phyloP scores from a whole-genome alignment of 768 basidiomycete species.

The Tephrocybe sp. region DNA sequence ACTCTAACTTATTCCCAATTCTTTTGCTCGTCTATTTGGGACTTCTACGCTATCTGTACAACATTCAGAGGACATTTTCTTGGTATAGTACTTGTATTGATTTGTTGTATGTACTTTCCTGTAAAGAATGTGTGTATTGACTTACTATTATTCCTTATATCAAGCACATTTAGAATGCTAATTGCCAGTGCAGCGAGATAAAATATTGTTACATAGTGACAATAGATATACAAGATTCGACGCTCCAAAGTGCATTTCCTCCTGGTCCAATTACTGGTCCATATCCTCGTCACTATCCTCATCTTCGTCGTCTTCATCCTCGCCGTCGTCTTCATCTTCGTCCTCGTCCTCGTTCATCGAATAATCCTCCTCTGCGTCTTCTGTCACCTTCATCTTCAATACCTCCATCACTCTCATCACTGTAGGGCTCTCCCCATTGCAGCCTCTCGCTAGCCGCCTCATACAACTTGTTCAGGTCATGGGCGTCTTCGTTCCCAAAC shows the following conservation, averaged over 20 bases:
- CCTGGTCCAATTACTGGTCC: too few relatives aligned
- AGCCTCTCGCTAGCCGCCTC: background rate
- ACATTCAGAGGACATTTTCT: background rate
- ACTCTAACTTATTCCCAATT: conserved; percentile 22
- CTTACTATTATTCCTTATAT: background rate
- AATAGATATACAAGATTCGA: too few relatives aligned
- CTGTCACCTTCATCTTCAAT: background rate
- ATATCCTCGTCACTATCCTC: background rate
- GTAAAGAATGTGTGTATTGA: background rate
- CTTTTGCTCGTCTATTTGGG: background rate
- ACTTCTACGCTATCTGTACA: background rate
- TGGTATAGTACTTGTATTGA: too few relatives aligned
- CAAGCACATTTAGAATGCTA: too few relatives aligned
- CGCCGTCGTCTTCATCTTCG: background rate
- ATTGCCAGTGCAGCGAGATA: too few relatives aligned
- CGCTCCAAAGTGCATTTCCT: too few relatives aligned
- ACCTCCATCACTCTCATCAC: too few relatives aligned
- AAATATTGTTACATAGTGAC: too few relatives aligned
- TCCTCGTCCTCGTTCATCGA: background rate
- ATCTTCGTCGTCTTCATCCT: background rate
- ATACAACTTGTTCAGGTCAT: background rate
- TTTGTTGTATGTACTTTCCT: too few relatives aligned
- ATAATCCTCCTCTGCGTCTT: background rate
- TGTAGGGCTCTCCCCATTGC: too few relatives aligned
- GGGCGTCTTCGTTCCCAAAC: background rate